Evolutionary conservation across 345 rosid genomes (phyloP), one percentile per base, ranked within the genome.

Genomic region (Linum trigynum): DNA sequence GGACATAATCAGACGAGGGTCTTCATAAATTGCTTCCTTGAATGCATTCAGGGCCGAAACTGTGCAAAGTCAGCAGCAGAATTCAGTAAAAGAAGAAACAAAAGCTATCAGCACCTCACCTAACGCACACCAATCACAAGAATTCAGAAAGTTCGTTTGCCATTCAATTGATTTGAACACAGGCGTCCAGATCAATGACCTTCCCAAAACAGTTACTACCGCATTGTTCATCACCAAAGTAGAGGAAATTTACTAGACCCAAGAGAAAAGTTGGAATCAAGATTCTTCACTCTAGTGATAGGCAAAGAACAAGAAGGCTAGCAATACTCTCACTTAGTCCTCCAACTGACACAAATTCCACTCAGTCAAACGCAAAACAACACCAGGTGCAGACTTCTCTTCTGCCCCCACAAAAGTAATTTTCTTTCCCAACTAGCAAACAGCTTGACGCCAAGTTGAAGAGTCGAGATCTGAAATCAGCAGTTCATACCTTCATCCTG

Each of bases 21-120:
- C 99, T 69, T 91, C 98, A 71, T 77, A 87, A 70, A 89, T 81
- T 51, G 86, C 90, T 80, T 91, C 96, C 84, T 86, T 91, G 77
- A 95, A 89, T 71, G 84, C 71, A 23, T 63, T 78, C 32, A 95
- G 89, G 5, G 90, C 94, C 82, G 60, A 75, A 81, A 77, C 99
- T 95, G 69, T 8, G 53, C 55, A 74, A 67, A 69, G 42, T 35
- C 59, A 53, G 11, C 15, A 48, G 11, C 53, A 48, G 53, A 48
- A 45, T 9, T 48, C 14, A 48, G 53, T 48, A 23, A 48, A 48
- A 1, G 53, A 48, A 48, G 53, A 48, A 48, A 12, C 14, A 48
- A 15, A 9, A 48, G 32, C 12, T 48, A 8, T 41, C 45, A 41
- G 6, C 45, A 41, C 9, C 45, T 41, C 5, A 41, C 45, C 9